These are phyloP conservation scores for Pseudogymnoascus sp. DNA, from an alignment of 2,329 filamentous ascomycete species.

Conservation along the genomic window DNA sequence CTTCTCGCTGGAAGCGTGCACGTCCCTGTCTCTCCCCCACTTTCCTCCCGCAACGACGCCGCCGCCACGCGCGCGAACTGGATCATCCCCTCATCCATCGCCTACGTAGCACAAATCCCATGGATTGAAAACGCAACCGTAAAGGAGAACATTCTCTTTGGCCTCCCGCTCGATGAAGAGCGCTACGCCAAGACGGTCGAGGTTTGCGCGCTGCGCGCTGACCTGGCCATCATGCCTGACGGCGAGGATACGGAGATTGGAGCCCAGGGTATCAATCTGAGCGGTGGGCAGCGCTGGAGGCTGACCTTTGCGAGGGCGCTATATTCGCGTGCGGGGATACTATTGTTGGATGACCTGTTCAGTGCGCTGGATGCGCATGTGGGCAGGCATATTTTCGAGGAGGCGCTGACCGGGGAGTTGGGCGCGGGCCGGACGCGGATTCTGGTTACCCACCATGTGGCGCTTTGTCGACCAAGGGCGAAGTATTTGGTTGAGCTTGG, in stretches of 20 bases:
- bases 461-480: constrained; percentile 59
- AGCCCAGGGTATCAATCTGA: constrained; percentile 75
- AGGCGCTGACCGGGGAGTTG: constrained; percentile 63
- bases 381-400: constrained; percentile 68
- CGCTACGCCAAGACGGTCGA: constrained; percentile 63
- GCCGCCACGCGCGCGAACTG: constrained; percentile 54
- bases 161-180: constrained; percentile 57
- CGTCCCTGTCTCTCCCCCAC: constrained; percentile 41
- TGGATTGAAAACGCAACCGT: constrained; percentile 81
- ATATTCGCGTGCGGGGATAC: constrained; percentile 67
- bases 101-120: constrained; percentile 70
- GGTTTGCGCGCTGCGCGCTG: constrained; percentile 66
- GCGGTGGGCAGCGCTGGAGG: constrained; percentile 76
- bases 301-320: constrained; percentile 71
- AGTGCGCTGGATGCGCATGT: constrained; percentile 73
- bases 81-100: constrained; percentile 60
- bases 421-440: constrained; percentile 63
- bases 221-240: constrained; percentile 66
- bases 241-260: constrained; percentile 76
- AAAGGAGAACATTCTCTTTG: constrained; percentile 70
- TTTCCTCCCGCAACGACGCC: constrained; percentile 49
- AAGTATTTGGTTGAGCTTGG: constrained; percentile 68
- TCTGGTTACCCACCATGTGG: constrained; percentile 72
- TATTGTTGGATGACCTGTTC: constrained; percentile 78
- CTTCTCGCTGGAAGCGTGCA: constrained; percentile 54